A percentile compares a stretch with the other conserved stretches of the same genome.
These are phyloP conservation scores for Peronospora farinosa DNA, from an alignment of 352 stramenopile genomes.

Conservation along the genomic window DNA sequence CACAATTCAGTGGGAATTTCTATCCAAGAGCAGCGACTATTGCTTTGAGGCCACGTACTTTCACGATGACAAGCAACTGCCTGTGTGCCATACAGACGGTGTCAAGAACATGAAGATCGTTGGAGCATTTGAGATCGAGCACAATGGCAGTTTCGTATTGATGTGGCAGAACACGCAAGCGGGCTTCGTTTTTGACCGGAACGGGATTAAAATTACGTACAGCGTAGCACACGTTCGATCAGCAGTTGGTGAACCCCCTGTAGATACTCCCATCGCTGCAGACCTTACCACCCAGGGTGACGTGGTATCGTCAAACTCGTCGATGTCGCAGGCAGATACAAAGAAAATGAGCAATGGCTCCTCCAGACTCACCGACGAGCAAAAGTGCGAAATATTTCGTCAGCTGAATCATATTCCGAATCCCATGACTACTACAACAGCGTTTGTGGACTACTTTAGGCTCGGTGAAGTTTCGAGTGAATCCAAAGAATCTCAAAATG, in stretches of 20 bases:
- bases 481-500: constrained; percentile 1
- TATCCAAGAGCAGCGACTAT: constrained; percentile 52
- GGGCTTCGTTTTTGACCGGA: constrained; percentile 51
- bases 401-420: constrained; percentile 56
- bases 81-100: constrained; percentile 47
- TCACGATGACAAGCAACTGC: constrained; percentile 42
- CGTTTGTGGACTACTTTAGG: constrained; percentile 68
- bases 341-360: constrained; percentile 3
- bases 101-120: constrained; percentile 62
- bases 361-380: constrained; percentile 35
- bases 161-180: constrained; percentile 73
- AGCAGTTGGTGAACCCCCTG: constrained; percentile 3
- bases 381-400: constrained; percentile 52
- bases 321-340: constrained; percentile 6
- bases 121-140: constrained; percentile 40
- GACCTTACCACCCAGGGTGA: constrained; percentile 1
- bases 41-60: constrained; percentile 59
- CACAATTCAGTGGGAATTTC: constrained; percentile 55
- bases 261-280: not conserved
- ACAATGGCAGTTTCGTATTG: constrained; percentile 66
- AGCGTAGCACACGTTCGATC: constrained; percentile 44
- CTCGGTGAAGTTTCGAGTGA: constrained; percentile 5
- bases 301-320: not conserved
- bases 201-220: constrained; percentile 57
- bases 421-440: constrained; percentile 56